These are phyloP conservation scores for Fusarium pseudocircinatum DNA, from an alignment of 2,329 filamentous ascomycete genomes.

Conservation along the genomic window DNA sequence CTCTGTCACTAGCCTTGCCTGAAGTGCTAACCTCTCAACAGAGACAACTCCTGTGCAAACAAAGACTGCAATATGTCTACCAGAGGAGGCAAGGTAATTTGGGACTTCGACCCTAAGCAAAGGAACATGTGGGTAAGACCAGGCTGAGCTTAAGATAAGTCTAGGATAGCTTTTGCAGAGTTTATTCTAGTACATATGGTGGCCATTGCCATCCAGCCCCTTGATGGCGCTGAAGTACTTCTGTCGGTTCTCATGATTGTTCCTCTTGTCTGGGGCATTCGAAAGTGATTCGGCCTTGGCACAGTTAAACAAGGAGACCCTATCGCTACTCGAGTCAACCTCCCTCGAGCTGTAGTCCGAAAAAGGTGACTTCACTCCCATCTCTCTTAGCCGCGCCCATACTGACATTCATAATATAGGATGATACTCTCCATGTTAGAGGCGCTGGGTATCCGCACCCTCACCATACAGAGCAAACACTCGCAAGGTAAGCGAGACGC, in stretches of 20 bases:
- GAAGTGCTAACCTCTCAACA: not conserved
- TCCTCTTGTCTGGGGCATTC: not conserved
- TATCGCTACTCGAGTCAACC: too few relatives aligned
- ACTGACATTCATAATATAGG: too few relatives aligned
- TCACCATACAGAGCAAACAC: too few relatives aligned
- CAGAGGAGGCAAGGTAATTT: not conserved
- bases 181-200: not conserved
- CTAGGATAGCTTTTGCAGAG: rapidly evolving
- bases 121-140: not conserved
- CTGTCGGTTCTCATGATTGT: rapidly evolving
- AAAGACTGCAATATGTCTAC: not conserved
- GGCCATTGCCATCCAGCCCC: rapidly evolving
- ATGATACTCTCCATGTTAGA: too few relatives aligned
- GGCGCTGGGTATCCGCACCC: too few relatives aligned
- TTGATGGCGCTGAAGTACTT: rapidly evolving
- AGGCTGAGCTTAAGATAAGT: not conserved
- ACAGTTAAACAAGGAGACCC: not conserved
- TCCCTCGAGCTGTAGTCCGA: too few relatives aligned
- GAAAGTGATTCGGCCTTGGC: not conserved
- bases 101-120: not conserved
- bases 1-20: not conserved
- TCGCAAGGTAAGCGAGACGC: too few relatives aligned
- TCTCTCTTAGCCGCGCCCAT: too few relatives aligned
- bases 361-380: too few relatives aligned
- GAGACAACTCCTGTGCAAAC: not conserved